These are phyloP conservation scores for Salicornia ramosissima DNA, from an alignment of 148 eudicot species.

Conservation along the genomic window DNA sequence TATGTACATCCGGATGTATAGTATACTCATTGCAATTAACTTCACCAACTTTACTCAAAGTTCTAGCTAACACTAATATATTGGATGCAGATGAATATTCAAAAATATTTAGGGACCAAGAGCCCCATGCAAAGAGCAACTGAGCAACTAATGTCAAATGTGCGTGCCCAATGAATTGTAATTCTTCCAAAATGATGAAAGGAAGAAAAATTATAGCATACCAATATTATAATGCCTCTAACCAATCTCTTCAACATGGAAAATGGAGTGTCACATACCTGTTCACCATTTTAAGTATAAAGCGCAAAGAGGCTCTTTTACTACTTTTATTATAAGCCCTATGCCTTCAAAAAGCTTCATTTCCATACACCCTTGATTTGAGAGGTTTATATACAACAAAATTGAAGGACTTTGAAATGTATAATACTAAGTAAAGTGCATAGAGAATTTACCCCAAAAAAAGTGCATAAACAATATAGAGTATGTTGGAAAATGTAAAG, in stretches of 20 bases:
- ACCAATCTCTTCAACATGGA: neutral
- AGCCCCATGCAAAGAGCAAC: too few relatives aligned
- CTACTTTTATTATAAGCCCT: neutral
- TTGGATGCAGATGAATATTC: too few relatives aligned
- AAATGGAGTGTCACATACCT: too few relatives aligned
- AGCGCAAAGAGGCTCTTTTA: too few relatives aligned
- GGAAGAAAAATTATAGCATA: neutral
- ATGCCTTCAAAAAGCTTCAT: too few relatives aligned
- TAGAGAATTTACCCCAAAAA: neutral
- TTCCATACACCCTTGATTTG: neutral
- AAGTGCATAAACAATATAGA: conserved; percentile 6
- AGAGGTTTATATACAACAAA: neutral
- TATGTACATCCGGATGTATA: too few relatives aligned
- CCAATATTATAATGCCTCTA: neutral
- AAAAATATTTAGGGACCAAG: too few relatives aligned
- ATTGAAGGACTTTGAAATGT: neutral
- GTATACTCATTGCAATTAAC: too few relatives aligned
- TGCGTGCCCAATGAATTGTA: neutral
- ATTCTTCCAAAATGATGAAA: neutral
- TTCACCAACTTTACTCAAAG: too few relatives aligned
- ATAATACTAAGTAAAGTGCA: neutral
- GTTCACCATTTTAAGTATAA: too few relatives aligned
- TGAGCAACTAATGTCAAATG: too few relatives aligned
- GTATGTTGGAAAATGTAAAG: neutral
- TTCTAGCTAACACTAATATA: too few relatives aligned